A percentile compares a stretch with the other conserved stretches of the same genome.
Conservation (phyloP, 176 grass and related monocot species). For the Luzula sylvatica region DNA sequence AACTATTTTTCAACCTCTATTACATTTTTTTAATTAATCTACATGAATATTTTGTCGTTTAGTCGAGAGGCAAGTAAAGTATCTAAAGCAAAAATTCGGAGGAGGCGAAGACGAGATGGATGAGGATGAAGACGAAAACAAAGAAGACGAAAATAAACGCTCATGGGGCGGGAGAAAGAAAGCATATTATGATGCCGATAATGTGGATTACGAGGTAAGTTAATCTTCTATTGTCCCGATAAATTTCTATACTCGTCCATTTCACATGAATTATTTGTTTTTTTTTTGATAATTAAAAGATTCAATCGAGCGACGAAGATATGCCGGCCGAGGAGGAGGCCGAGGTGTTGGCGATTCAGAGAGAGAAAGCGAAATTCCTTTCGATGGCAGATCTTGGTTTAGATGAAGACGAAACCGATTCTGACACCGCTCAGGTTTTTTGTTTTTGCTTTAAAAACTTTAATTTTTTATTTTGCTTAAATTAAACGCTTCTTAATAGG, state of each 20-base stretch:
- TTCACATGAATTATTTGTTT: too few species aligned
- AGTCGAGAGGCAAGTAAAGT: constrained; percentile 62
- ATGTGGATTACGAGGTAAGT: constrained; percentile 37
- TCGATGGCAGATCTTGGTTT: constrained; percentile 79
- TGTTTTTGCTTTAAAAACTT: background rate
- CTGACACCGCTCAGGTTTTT: constrained; percentile 36
- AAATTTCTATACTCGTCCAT: too few species aligned
- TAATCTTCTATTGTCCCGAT: too few species aligned
- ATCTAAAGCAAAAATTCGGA: constrained; percentile 46
- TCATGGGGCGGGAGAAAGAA: constrained; percentile 52
- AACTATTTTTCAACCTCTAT: background rate
- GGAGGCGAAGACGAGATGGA: constrained; percentile 78
- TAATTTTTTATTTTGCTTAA: constrained; percentile 1
- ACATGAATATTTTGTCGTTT: background rate
- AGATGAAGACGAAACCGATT: constrained; percentile 42
- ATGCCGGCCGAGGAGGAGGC: constrained; percentile 50
- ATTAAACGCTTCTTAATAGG: constrained; percentile 5
- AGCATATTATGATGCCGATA: constrained; percentile 43
- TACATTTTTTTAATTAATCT: background rate
- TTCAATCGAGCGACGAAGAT: constrained; percentile 52
- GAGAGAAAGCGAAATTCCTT: constrained; percentile 37
- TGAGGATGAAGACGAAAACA: constrained; percentile 34
- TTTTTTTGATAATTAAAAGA: constrained; percentile 26
- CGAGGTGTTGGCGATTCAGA: constrained; percentile 43
- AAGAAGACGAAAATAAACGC: constrained; percentile 33